Evolutionary conservation across 2,329 filamentous ascomycete species (phyloP).

Genomic region (Phialophora chinensis): DNA sequence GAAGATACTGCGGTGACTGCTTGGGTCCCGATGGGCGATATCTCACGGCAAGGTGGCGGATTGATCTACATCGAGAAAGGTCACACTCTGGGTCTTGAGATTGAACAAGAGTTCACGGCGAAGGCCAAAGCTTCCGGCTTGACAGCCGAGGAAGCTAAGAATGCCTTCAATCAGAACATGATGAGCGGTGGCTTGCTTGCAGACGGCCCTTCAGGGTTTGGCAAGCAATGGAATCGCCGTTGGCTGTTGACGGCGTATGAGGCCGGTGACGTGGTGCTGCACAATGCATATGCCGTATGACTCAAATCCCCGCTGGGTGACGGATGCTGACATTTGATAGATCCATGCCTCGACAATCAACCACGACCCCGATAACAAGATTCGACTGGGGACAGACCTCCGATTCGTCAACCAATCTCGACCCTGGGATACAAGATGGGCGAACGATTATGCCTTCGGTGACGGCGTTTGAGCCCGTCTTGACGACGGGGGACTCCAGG

Average conservation of each 20-base stretch:
- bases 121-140: conserved; percentile 58
- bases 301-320: not conserved
- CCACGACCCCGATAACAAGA: conserved; percentile 57
- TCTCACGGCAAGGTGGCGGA: conserved; percentile 61
- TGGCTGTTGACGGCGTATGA: conserved; percentile 63
- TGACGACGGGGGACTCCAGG: no score
- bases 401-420: conserved; percentile 61
- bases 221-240: conserved; percentile 50
- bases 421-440: conserved; percentile 58
- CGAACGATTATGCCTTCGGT: conserved; percentile 48
- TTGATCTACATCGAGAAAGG: conserved; percentile 65
- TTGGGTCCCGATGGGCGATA: conserved; percentile 64
- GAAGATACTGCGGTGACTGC: conserved; percentile 62
- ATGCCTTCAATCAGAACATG: conserved; percentile 66
- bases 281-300: conserved; percentile 48
- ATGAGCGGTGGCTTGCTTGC: conserved; percentile 61
- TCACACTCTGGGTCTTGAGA: conserved; percentile 55
- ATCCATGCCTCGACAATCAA: conserved; percentile 66
- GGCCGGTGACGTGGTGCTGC: conserved; percentile 58
- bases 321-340: conserved; percentile 42
- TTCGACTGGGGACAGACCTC: conserved; percentile 63
- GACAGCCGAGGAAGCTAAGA: conserved; percentile 58
- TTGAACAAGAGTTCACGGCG: conserved; percentile 57
- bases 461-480: conserved; percentile 41
- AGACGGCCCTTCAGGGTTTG: conserved; percentile 56